These are phyloP conservation scores for Cardamine resedifolia DNA, from an alignment of 345 rosid species.

Conservation along the genomic window DNA sequence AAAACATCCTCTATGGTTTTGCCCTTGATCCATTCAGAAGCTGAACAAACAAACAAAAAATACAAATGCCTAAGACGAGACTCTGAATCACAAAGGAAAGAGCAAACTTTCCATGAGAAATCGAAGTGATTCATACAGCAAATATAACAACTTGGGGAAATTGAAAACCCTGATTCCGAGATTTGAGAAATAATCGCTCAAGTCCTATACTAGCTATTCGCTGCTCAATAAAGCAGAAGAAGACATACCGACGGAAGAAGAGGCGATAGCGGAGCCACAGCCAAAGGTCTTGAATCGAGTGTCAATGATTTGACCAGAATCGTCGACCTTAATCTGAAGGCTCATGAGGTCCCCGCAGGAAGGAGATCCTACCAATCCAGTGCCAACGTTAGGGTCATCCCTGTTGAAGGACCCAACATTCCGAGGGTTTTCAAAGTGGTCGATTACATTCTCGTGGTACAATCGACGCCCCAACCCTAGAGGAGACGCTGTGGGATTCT, in stretches of 20 bases:
- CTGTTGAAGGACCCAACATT: conserved; percentile 59
- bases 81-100: no score
- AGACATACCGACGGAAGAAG: conserved; percentile 70
- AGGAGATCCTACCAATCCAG: conserved; percentile 83
- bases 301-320: conserved; percentile 66
- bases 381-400: conserved; percentile 68
- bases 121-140: no score
- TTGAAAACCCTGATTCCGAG: background rate
- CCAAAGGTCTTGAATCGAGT: conserved; percentile 90
- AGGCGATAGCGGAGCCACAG: conserved; percentile 88
- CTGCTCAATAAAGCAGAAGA: background rate
- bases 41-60: conserved; percentile 34
- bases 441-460: conserved; percentile 84
- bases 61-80: no score
- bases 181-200: no score
- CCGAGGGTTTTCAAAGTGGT: conserved; percentile 54
- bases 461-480: conserved; percentile 42
- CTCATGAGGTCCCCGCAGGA: conserved; percentile 92
- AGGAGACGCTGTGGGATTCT: conserved; percentile 9
- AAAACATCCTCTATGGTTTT: conserved; percentile 70
- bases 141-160: no score
- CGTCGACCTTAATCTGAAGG: conserved; percentile 84
- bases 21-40: conserved; percentile 91
- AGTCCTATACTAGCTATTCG: no score
- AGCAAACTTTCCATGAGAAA: no score